Conservation (phyloP, 352 stramenopile species). For the Phytophthora boehmeriae region DNA sequence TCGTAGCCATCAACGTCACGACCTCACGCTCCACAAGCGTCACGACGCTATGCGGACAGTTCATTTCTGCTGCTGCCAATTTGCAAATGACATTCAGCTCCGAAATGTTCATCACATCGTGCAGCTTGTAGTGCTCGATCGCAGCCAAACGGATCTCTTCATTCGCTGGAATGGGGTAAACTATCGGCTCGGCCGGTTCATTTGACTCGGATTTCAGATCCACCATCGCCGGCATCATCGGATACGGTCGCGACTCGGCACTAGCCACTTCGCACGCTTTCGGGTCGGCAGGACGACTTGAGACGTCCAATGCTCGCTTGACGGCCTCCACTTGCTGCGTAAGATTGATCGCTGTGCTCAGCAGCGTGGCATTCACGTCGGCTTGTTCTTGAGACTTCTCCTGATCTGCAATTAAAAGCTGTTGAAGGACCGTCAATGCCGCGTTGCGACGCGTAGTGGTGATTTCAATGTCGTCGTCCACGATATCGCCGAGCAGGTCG, state of each 20-base stretch:
- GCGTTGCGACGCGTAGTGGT: constrained; percentile 15
- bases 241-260: constrained; percentile 26
- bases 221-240: constrained; percentile 24
- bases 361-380: constrained; percentile 16
- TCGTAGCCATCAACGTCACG: constrained; percentile 37
- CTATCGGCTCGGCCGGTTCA: constrained; percentile 7
- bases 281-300: constrained; percentile 17
- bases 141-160: constrained; percentile 28
- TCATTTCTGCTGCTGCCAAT: constrained; percentile 39
- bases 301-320: constrained; percentile 29
- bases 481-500: constrained; percentile 20
- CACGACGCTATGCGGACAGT: constrained; percentile 30
- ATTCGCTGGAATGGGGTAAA: constrained; percentile 37
- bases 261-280: constrained; percentile 33
- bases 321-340: constrained; percentile 1
- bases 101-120: constrained; percentile 19
- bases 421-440: constrained; percentile 26
- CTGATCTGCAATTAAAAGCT: constrained; percentile 23
- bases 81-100: constrained; percentile 43
- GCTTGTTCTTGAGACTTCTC: constrained; percentile 14
- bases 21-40: constrained; percentile 37
- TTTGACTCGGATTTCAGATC: not conserved
- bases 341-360: not conserved
- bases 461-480: constrained; percentile 10
- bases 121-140: constrained; percentile 30